These are phyloP conservation scores for Cryphonectria japonica DNA, from an alignment of 2,329 filamentous ascomycete genomes.

Conservation along the genomic window DNA sequence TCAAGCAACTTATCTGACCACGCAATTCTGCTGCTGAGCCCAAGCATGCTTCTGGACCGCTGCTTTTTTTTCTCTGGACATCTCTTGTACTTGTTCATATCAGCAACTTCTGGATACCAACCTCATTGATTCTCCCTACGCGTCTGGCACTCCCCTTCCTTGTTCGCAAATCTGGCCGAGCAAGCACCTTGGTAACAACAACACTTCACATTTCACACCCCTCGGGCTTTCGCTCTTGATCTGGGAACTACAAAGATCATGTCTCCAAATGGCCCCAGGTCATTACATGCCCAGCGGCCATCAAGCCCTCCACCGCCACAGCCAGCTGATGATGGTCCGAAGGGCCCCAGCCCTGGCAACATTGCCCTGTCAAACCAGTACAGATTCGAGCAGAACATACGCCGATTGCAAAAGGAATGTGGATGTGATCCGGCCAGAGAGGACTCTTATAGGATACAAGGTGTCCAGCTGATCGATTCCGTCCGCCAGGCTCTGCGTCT, in stretches of 20 bases:
- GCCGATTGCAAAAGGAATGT: constrained; percentile 70
- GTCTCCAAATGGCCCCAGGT: constrained; percentile 26
- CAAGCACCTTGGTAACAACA: neutral
- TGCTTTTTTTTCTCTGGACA: neutral
- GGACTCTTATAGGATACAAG: constrained; percentile 79
- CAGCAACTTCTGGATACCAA: neutral
- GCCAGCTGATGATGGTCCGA: constrained; percentile 30
- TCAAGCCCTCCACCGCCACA: constrained; percentile 19
- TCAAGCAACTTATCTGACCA: neutral
- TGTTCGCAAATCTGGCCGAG: neutral
- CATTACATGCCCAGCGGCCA: constrained; percentile 21
- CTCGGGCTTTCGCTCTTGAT: neutral
- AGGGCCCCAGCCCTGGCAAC: constrained; percentile 51
- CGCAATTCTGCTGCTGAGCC: neutral
- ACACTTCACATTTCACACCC: neutral
- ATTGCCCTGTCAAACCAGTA: constrained; percentile 67
- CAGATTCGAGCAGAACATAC: constrained; percentile 79
- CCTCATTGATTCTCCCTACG: neutral
- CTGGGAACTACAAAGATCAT: constrained; percentile 4
- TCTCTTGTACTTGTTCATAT: neutral
- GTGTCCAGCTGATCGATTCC: constrained; percentile 86
- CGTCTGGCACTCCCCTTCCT: neutral
- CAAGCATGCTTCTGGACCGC: neutral
- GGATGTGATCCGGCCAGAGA: constrained; percentile 78
- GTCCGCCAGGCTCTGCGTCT: constrained; percentile 78